A percentile compares a stretch with the other conserved stretches of the same genome.
Evolutionary conservation across 2,329 filamentous ascomycete genomes (phyloP).

Genomic region (Phaeosphaeria sp.): DNA sequence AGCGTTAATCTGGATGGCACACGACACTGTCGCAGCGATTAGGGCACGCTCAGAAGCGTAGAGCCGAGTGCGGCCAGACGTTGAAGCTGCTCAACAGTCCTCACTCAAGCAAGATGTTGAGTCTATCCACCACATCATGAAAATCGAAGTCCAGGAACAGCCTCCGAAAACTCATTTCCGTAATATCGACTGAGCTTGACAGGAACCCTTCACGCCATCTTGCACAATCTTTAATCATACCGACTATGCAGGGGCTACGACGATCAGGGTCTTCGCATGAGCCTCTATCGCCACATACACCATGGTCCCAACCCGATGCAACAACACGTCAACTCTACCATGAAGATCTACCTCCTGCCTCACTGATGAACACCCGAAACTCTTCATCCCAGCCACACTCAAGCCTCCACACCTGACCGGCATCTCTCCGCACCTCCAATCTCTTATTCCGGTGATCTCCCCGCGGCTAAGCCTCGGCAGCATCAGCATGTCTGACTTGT

Average conservation of each 20-base stretch:
- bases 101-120: neutral
- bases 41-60: neutral
- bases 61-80: neutral
- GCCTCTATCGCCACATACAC: neutral
- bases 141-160: neutral
- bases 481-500: slow-evolving; percentile 17
- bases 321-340: neutral
- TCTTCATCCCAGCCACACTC: neutral
- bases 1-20: neutral
- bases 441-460: neutral
- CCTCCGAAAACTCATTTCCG: neutral
- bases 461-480: slow-evolving; percentile 3
- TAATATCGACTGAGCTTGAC: neutral
- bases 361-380: neutral
- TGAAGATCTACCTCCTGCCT: neutral
- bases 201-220: neutral
- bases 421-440: neutral
- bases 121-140: neutral
- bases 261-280: slow-evolving; percentile 5
- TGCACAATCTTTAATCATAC: neutral
- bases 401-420: neutral
- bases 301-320: neutral
- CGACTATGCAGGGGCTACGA: neutral
- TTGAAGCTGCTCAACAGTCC: neutral
- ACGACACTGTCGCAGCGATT: neutral